These are phyloP conservation scores for Debaryomyces hansenii DNA, from an alignment of 805 yeast genomes.

Conservation along the genomic window DNA sequence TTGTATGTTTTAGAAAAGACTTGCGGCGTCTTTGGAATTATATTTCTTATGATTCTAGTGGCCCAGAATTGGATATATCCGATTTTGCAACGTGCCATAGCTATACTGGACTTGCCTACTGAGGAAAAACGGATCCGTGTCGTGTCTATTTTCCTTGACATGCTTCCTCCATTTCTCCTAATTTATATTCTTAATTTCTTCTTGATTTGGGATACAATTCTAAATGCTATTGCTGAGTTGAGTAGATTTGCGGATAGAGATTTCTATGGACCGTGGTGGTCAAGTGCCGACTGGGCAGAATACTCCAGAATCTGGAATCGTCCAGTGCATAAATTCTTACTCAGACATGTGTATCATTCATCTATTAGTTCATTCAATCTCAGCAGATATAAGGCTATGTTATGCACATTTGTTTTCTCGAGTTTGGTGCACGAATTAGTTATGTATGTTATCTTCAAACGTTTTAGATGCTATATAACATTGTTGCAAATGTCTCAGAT, in stretches of 20 bases:
- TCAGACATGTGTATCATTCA: slow-evolving; percentile 93
- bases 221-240: slow-evolving; percentile 87
- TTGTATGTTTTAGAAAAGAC: slow-evolving; percentile 65
- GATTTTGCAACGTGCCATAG: slow-evolving; percentile 57
- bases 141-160: slow-evolving; percentile 63
- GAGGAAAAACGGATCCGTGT: slow-evolving; percentile 44
- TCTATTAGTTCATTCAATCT: slow-evolving; percentile 74
- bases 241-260: slow-evolving; percentile 86
- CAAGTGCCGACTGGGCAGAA: slow-evolving; percentile 89
- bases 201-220: slow-evolving; percentile 92
- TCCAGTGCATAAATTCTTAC: slow-evolving; percentile 86
- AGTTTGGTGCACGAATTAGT: slow-evolving; percentile 86
- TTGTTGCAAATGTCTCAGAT: slow-evolving; percentile 84
- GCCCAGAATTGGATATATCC: slow-evolving; percentile 81
- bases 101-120: slow-evolving; percentile 51
- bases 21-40: slow-evolving; percentile 83
- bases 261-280: slow-evolving; percentile 98
- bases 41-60: slow-evolving; percentile 74
- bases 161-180: slow-evolving; percentile 76
- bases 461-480: slow-evolving; percentile 77
- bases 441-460: slow-evolving; percentile 84
- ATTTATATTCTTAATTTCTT: slow-evolving; percentile 79
- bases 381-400: slow-evolving; percentile 65
- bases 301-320: slow-evolving; percentile 92
- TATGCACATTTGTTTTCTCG: slow-evolving; percentile 76